Conservation (phyloP, 768 basidiomycete species). For the Scleroderma citrinum region DNA sequence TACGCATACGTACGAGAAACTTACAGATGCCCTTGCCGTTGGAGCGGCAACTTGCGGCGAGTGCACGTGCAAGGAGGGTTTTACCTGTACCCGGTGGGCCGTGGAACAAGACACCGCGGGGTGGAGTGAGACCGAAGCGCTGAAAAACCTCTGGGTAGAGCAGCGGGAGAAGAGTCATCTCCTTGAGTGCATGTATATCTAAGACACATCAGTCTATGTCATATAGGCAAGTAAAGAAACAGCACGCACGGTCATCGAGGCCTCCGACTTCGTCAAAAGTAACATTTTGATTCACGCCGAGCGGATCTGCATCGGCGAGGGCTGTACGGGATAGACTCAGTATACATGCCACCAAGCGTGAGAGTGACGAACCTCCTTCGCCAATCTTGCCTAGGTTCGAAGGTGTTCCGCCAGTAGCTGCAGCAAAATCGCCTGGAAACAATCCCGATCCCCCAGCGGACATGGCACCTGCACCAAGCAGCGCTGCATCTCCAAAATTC, state of each 20-base stretch:
- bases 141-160: constrained; percentile 97
- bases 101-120: constrained; percentile 94
- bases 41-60: constrained; percentile 87
- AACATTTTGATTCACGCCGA: constrained; percentile 88
- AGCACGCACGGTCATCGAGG: constrained; percentile 75
- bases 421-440: constrained; percentile 53
- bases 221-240: background rate
- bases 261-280: constrained; percentile 98
- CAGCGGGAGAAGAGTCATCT: constrained; percentile 95
- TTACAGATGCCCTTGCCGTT: constrained; percentile 83
- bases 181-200: constrained; percentile 96
- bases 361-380: constrained; percentile 51
- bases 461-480: constrained; percentile 40
- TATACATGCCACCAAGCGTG: constrained; percentile 13
- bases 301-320: constrained; percentile 91
- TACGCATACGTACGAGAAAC: constrained; percentile 25
- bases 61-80: constrained; percentile 87
- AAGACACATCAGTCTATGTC: background rate
- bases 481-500: constrained; percentile 52
- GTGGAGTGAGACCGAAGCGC: constrained; percentile 88
- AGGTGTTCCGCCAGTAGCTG: constrained; percentile 66
- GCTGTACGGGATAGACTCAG: constrained; percentile 36
- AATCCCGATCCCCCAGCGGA: constrained; percentile 51
- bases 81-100: constrained; percentile 99
- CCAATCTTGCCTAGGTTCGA: constrained; percentile 84